These are phyloP conservation scores for Boletus pseudo-olivaceus DNA, from an alignment of 768 basidiomycete species.

Conservation along the genomic window DNA sequence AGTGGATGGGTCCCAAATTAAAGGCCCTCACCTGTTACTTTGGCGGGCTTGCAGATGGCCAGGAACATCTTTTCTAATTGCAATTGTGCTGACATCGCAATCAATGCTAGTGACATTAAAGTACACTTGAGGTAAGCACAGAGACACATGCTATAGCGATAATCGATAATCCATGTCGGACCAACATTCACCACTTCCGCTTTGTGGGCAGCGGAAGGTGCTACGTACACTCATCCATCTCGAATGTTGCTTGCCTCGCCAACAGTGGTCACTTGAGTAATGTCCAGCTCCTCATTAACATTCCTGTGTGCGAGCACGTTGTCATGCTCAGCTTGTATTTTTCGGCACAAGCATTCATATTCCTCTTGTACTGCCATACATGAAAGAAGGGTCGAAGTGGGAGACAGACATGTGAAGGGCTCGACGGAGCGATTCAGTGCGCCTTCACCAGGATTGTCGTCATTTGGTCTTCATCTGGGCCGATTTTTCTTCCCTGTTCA, in stretches of 20 bases:
- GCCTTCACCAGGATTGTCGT: no score
- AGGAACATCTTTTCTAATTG: constrained; percentile 54
- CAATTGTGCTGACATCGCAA: not conserved
- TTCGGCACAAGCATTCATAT: no score
- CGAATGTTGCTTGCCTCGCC: not conserved
- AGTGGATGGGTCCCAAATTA: constrained; percentile 91
- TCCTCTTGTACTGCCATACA: no score
- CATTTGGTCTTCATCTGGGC: no score
- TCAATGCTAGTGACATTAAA: not conserved
- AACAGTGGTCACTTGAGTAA: not conserved
- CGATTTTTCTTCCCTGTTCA: no score
- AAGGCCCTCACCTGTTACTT: constrained; percentile 95
- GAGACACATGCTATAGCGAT: not conserved
- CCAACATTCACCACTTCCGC: not conserved
- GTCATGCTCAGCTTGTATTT: no score
- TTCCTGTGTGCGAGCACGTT: no score
- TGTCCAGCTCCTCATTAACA: no score
- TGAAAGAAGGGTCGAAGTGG: no score
- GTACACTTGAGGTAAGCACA: not conserved
- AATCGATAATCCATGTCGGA: not conserved
- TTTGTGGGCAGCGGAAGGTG: not conserved
- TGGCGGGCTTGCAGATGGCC: constrained; percentile 74
- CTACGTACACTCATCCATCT: not conserved
- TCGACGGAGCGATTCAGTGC: no score
- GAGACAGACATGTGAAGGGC: no score